Evolutionary conservation across 768 basidiomycete species (phyloP), one percentile per base, ranked within the genome.

Genomic region (Rhodotorula sphaerocarpa): DNA sequence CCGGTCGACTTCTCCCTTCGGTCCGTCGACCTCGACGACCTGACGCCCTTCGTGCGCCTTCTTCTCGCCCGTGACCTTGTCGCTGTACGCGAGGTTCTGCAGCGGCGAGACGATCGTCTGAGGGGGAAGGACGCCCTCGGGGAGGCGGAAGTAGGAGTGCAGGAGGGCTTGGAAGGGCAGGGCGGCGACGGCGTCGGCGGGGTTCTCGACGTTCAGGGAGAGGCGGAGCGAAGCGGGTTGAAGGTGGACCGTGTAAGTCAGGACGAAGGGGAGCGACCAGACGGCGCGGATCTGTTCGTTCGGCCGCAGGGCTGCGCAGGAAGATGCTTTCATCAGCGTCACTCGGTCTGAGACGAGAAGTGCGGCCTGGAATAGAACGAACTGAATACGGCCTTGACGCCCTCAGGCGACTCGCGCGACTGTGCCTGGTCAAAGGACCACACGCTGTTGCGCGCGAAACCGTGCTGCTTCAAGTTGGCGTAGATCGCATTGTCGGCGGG

Each of bases 141-240:
- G 73, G 15, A 78, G 74, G 41, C 80, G 81, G 67, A 95, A 80
- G 76, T 99, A 99, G 52, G 83, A 90, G 76, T 99, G 95, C 57
- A 99, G 80, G 48, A 97, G 80, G 3, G 90, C 87, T 74, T 99
- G 95, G 79, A 93, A 97, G 10, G 95, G 65, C 21, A 66, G 51
- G 3, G 65, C 54, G 27, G 66, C 64, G 59, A 64, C 59, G 11
- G 65, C 47, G 48, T 31, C 14, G 7, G 63, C 21, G 23, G 59
- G 61, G 31, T 63, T 63, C 34, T 3, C 5, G 34, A 67, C 65
- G 31, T 6, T 1, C 43, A 70, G 79, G 71, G 86, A 83, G 41
- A 90, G 88, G 66, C 80, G 82, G 67, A 97, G 79, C 70, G 86
- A 80, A 71, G 87, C 80, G 66, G 81, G 82, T 18, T 80, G 78